phyloP scores from a whole-genome alignment of 2,329 filamentous ascomycete genomes.

The Fusarium anguioides region DNA sequence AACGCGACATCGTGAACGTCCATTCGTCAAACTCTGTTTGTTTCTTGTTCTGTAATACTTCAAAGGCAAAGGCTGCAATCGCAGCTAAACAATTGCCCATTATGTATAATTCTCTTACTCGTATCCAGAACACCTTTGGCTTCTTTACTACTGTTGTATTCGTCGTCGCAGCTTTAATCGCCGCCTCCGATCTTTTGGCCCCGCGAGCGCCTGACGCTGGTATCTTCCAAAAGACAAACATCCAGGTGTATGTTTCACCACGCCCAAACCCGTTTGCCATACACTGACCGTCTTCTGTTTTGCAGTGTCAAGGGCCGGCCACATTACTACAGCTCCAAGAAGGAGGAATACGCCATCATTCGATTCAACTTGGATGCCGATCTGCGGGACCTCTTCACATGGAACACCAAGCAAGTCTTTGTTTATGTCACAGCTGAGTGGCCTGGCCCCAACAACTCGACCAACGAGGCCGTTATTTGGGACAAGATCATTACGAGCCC shows the following conservation, averaged over 20 bases:
- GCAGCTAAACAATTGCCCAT: conserved; percentile 47
- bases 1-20: conserved; percentile 31
- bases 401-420: conserved; percentile 99
- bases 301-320: conserved; percentile 84
- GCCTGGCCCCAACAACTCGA: conserved; percentile 56
- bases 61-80: conserved; percentile 30
- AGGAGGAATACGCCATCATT: conserved; percentile 95
- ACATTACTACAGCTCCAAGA: conserved; percentile 94
- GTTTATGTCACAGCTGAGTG: conserved; percentile 91
- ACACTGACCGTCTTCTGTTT: conserved; percentile 3
- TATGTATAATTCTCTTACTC: conserved; percentile 90
- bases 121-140: conserved; percentile 92
- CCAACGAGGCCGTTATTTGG: conserved; percentile 90
- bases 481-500: conserved; percentile 89
- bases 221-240: conserved; percentile 74
- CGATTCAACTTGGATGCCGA: conserved; percentile 94
- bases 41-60: conserved; percentile 1
- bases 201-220: conserved; percentile 73
- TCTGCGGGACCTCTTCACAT: conserved; percentile 92
- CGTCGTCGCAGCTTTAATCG: conserved; percentile 81
- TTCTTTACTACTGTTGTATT: conserved; percentile 98
- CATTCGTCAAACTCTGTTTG: conserved; percentile 9
- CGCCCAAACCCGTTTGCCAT: neutral
- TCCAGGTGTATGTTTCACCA: conserved; percentile 78
- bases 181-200: conserved; percentile 78